Conservation (phyloP, 2,329 filamentous ascomycete species). For the Metarhizium brunneum region DNA sequence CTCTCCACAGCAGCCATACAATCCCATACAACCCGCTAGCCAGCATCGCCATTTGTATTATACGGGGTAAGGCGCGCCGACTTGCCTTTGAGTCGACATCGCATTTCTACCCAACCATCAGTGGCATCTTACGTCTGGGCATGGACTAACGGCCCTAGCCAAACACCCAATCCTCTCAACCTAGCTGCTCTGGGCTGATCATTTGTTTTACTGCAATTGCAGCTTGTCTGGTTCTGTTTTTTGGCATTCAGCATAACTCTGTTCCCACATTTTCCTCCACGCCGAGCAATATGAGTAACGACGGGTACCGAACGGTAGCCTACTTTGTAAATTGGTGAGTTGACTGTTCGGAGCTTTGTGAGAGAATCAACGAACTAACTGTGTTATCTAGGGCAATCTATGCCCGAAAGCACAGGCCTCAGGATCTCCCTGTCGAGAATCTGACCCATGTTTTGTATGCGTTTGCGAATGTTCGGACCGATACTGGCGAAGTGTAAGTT, state of each 20-base stretch:
- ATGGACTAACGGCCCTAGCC: background rate
- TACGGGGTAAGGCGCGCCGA: background rate
- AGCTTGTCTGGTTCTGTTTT: background rate
- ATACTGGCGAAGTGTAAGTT: slow-evolving; percentile 66
- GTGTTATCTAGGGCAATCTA: slow-evolving; percentile 60
- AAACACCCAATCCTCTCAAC: too few species aligned
- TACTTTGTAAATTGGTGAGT: slow-evolving; percentile 63
- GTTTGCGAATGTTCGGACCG: slow-evolving; percentile 76
- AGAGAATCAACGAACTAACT: background rate
- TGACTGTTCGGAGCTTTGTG: background rate
- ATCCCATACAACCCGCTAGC: background rate
- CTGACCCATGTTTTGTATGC: slow-evolving; percentile 86
- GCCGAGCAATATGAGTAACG: slow-evolving; percentile 6
- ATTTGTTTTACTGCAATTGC: background rate
- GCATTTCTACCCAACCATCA: background rate
- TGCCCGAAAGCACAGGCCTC: slow-evolving; percentile 72
- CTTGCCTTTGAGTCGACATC: too few species aligned
- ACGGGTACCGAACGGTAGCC: slow-evolving; percentile 56
- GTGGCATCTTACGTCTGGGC: background rate
- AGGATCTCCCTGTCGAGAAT: slow-evolving; percentile 70
- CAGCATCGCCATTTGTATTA: background rate
- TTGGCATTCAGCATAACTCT: background rate
- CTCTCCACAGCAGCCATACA: too few species aligned
- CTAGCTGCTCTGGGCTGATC: background rate
- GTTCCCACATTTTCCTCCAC: background rate